Percentiles rank a stretch among this genome's conserved stretches.
Conservation (phyloP, 441 rosid species). For the Rhodomyrtus psidioides region DNA sequence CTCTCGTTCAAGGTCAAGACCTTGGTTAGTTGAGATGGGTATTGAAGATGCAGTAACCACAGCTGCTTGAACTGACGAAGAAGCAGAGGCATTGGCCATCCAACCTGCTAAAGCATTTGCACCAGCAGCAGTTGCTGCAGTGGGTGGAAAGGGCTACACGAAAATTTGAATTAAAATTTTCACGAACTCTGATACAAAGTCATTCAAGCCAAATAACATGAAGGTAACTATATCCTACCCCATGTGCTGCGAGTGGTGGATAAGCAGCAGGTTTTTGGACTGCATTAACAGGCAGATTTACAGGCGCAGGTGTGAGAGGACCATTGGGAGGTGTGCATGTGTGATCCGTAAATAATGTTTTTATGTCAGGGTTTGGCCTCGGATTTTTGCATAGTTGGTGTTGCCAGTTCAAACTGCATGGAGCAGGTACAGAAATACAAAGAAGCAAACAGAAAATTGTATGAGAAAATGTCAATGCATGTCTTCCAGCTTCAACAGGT, state of each 20-base stretch:
- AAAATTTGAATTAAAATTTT: not conserved
- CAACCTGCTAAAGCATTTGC: slow-evolving; percentile 50
- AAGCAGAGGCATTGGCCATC: slow-evolving; percentile 46
- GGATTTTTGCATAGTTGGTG: slow-evolving; percentile 36
- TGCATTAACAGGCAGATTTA: slow-evolving; percentile 18
- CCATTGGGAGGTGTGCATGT: slow-evolving; percentile 23
- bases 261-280: slow-evolving; percentile 17
- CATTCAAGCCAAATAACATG: not conserved
- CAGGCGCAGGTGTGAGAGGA: slow-evolving; percentile 21
- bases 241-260: slow-evolving; percentile 22
- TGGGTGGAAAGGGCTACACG: slow-evolving; percentile 44
- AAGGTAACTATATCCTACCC: slow-evolving; percentile 4
- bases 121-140: slow-evolving; percentile 24
- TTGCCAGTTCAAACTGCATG: slow-evolving; percentile 36
- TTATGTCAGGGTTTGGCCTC: slow-evolving; percentile 33
- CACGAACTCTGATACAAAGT: not conserved
- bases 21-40: slow-evolving; percentile 36
- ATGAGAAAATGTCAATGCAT: not conserved
- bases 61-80: slow-evolving; percentile 37
- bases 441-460: not conserved
- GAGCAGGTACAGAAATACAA: not conserved
- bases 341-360: slow-evolving; percentile 29
- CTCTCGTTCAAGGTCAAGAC: slow-evolving; percentile 4
- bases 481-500: not conserved
- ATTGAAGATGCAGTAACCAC: slow-evolving; percentile 35